Base-by-base conservation (phyloP, 148 eudicot genomes). In the Chenopodium formosanum region DNA sequence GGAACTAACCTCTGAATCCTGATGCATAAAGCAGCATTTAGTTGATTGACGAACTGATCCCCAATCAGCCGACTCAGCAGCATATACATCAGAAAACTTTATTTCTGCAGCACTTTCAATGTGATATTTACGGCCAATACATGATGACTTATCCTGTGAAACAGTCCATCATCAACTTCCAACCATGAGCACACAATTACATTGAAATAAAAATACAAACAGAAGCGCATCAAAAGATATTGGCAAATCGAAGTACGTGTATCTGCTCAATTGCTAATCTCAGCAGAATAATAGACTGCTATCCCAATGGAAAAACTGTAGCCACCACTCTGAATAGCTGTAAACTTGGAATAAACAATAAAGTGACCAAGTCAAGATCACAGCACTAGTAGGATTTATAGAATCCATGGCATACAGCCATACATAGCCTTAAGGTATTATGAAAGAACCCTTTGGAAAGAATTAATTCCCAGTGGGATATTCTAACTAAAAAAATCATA, bases 21-120 rank as follows among this genome's bases (percentile, higher is more conserved):
- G 89, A 78, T 86, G 86, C 79, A 80, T 75, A 79, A 91, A 85
- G 80, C 88, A 86, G 77, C 80, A 84, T 63, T 88, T 86, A 73
- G 88, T 73, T 73, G 77, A 84, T 84, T 86, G 89, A 68, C 87
- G 90, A 73, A 92, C 78, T 44, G 87, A 79, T 83, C 97, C 98
- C 89, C 86, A 90, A 74, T 80, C 89, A 76, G 82, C 80, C 79
- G 87, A 82, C 86, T 94, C 89, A 74, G 85, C 90, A 79, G 97
- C 94, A 85, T 92, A 96, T 40, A 92, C 78, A 83, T 96, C 97
- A 78, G 90, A 87, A 82, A 90, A 83, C 10, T 87, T 77, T 44
- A 94, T 66, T 12, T 87, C 87, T 71, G 84, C 87, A 73, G 82
- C 78, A 82, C 84, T 83, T 47, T 84, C 88, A 7, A 91, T 68